Conservation (phyloP, 2,329 filamentous ascomycete genomes). For the Fusarium brevicatenulatum region DNA sequence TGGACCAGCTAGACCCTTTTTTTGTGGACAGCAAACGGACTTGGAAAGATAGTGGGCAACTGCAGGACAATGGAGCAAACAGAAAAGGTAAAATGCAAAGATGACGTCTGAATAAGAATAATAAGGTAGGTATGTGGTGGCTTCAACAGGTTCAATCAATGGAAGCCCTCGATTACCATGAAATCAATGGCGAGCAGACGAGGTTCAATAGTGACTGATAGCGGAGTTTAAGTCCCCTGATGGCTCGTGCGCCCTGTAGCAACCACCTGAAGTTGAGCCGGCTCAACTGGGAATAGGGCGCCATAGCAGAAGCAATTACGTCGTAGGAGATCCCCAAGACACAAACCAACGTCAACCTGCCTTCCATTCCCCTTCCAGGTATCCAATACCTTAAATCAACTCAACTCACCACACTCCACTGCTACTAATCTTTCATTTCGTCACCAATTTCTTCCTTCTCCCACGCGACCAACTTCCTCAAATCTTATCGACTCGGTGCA, state of each 20-base stretch:
- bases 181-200: background rate
- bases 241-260: constrained; percentile 35
- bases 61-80: background rate
- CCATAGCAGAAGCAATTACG: constrained; percentile 37
- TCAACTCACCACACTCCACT: constrained; percentile 15
- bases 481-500: constrained; percentile 18
- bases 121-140: background rate
- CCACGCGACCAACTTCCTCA: constrained; percentile 19
- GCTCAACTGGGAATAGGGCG: constrained; percentile 34
- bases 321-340: constrained; percentile 16
- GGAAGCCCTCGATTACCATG: background rate
- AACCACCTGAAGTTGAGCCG: constrained; percentile 27
- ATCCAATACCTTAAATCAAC: background rate
- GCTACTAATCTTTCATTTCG: constrained; percentile 17
- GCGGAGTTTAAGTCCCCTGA: constrained; percentile 21
- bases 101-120: background rate
- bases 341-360: constrained; percentile 20
- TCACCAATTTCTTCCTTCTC: constrained; percentile 21
- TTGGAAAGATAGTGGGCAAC: constrained; percentile 4
- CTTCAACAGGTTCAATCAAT: background rate
- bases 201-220: background rate
- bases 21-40: constrained; percentile 9
- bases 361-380: constrained; percentile 17
- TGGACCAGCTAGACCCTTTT: constrained; percentile 13
- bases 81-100: background rate